These are phyloP conservation scores for Xerocomus potaroensis DNA, from an alignment of 768 basidiomycete genomes.

Conservation along the genomic window DNA sequence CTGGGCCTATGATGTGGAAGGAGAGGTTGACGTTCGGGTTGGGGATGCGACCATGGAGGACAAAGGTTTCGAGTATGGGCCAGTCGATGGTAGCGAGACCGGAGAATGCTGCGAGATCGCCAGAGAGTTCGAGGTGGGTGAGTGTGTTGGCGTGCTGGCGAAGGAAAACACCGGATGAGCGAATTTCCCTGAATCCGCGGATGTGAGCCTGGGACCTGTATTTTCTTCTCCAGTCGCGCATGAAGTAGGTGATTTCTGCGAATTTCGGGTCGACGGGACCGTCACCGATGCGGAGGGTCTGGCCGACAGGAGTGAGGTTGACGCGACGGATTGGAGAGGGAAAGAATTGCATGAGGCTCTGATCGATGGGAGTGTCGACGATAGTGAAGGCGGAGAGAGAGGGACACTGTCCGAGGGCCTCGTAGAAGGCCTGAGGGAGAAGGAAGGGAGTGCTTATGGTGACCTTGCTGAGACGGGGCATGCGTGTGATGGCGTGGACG, in stretches of 20 bases:
- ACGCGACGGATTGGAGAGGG: constrained; percentile 23
- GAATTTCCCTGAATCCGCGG: constrained; percentile 28
- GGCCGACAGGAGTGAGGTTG: constrained; percentile 32
- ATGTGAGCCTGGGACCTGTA: constrained; percentile 30
- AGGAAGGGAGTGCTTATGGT: constrained; percentile 31
- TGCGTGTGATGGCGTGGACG: constrained; percentile 22
- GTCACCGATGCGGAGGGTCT: constrained; percentile 32
- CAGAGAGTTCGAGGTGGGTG: constrained; percentile 30
- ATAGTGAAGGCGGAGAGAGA: constrained; percentile 26
- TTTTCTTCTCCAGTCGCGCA: constrained; percentile 35
- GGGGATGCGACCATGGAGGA: constrained; percentile 30
- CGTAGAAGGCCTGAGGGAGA: constrained; percentile 28
- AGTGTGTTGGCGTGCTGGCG: constrained; percentile 28
- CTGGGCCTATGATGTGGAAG: constrained; percentile 11
- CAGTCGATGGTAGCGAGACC: constrained; percentile 29
- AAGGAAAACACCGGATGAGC: constrained; percentile 28
- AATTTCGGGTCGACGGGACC: constrained; percentile 31
- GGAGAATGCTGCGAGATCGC: constrained; percentile 25
- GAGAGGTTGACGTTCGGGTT: constrained; percentile 10
- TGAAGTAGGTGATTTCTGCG: constrained; percentile 31
- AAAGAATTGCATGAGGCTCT: constrained; percentile 30
- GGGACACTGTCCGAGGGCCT: constrained; percentile 25
- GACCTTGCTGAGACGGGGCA: constrained; percentile 29
- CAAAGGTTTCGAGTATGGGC: constrained; percentile 28
- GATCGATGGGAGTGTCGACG: constrained; percentile 34